phyloP scores from a whole-genome alignment of 805 yeast species.

The Wickerhamiella shivajii region DNA sequence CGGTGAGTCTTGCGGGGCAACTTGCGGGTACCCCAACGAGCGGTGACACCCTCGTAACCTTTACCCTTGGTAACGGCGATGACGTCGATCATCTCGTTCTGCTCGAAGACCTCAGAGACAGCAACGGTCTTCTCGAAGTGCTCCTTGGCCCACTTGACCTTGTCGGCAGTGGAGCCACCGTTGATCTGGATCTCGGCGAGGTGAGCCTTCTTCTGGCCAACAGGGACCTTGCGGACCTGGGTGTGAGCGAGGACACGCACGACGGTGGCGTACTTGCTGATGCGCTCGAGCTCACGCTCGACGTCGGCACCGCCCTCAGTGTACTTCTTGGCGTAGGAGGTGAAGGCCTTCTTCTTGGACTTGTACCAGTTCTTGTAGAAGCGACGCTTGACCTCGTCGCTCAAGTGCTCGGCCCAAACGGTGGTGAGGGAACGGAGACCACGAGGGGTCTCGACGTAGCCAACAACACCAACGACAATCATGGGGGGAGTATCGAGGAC shows the following conservation, averaged over 20 bases:
- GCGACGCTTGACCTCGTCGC: constrained; percentile 98
- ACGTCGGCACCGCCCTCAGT: constrained; percentile 77
- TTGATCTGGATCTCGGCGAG: constrained; percentile 98
- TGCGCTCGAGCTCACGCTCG: constrained; percentile 96
- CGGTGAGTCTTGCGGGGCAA: constrained; percentile 99
- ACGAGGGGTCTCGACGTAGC: constrained; percentile 99
- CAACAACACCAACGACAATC: constrained; percentile 99
- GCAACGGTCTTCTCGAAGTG: constrained; percentile 98
- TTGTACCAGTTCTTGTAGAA: constrained; percentile 99
- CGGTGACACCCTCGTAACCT: constrained; percentile 99
- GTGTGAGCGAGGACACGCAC: constrained; percentile 99
- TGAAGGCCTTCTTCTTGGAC: constrained; percentile 99
- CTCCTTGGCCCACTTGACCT: constrained; percentile 97
- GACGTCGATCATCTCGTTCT: constrained; percentile 96
- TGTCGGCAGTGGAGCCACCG: constrained; percentile 97
- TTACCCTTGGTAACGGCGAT: constrained; percentile 99
- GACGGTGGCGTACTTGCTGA: constrained; percentile 93
- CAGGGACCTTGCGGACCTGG: constrained; percentile 98
- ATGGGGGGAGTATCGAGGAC: constrained; percentile 98
- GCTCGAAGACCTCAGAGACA: constrained; percentile 92
- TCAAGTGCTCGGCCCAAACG: constrained; percentile 99
- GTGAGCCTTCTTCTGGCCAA: constrained; percentile 98
- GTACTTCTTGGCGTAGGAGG: constrained; percentile 98
- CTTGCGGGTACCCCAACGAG: constrained; percentile 99
- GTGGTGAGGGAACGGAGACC: constrained; percentile 99